A percentile compares a stretch with the other conserved stretches of the same genome.
Conservation (phyloP, 2,329 filamentous ascomycete species). For the Hypoxylon sp. region DNA sequence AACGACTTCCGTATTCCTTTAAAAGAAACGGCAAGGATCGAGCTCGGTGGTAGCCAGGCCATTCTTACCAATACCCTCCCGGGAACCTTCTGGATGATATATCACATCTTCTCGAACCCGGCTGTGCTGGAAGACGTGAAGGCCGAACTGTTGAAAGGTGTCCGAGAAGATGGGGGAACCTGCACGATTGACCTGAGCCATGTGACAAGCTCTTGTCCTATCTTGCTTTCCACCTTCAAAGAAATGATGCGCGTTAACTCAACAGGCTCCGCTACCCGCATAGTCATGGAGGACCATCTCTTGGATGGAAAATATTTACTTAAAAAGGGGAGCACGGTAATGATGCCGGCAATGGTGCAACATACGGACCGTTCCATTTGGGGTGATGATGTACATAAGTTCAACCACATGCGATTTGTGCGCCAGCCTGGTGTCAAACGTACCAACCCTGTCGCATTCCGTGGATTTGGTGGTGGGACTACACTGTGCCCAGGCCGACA, state of each 20-base stretch:
- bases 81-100: conserved; percentile 34
- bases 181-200: neutral
- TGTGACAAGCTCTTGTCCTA: conserved; percentile 6
- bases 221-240: conserved; percentile 16
- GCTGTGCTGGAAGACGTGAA: conserved; percentile 41
- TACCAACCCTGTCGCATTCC: conserved; percentile 31
- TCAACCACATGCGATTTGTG: conserved; percentile 20
- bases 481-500: conserved; percentile 35
- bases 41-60: conserved; percentile 25
- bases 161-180: neutral
- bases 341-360: conserved; percentile 29
- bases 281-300: conserved; percentile 32
- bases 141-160: neutral
- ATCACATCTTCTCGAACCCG: conserved; percentile 41
- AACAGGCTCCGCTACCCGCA: conserved; percentile 11
- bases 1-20: conserved; percentile 10
- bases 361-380: conserved; percentile 24
- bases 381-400: conserved; percentile 14
- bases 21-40: conserved; percentile 30
- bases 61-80: conserved; percentile 31
- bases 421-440: conserved; percentile 15
- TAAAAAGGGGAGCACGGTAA: conserved; percentile 36
- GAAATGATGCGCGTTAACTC: conserved; percentile 21
- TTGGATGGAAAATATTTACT: conserved; percentile 37
- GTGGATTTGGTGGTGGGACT: conserved; percentile 33